Conservation (phyloP, 1,284 basidiomycete species). For the Pyrrhoderma noxium region DNA sequence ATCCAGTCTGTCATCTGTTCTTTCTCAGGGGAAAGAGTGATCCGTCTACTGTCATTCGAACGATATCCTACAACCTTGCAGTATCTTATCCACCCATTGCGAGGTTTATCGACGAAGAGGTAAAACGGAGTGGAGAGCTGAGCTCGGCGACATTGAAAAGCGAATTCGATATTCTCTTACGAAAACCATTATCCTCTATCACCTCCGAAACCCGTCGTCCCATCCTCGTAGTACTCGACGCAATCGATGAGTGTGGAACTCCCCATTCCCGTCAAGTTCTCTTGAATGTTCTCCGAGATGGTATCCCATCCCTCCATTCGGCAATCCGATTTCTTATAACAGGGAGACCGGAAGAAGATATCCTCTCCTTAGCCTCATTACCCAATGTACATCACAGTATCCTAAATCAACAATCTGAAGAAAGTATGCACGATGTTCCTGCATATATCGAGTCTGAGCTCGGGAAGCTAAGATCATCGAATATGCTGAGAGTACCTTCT, state of each 20-base stretch:
- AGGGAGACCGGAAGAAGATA: background rate
- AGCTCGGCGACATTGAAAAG: no score
- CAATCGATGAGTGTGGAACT: conserved; percentile 14
- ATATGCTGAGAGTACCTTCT: background rate
- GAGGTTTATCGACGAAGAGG: no score
- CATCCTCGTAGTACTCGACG: conserved; percentile 13
- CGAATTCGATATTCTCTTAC: no score
- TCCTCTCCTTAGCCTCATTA: background rate
- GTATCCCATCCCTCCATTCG: background rate
- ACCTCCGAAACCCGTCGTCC: background rate
- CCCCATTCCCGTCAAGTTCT: background rate
- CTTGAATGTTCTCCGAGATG: background rate
- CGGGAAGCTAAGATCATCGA: no score
- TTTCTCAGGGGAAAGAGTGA: background rate
- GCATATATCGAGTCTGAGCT: no score
- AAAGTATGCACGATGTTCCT: no score
- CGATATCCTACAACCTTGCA: background rate
- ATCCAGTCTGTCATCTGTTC: background rate
- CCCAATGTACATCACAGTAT: no score
- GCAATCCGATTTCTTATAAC: conserved; percentile 1
- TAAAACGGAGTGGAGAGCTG: no score
- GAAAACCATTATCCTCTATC: background rate
- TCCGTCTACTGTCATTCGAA: background rate
- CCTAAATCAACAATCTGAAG: no score
- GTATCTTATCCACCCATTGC: background rate